phyloP scores from a whole-genome alignment of 1,284 basidiomycete species.

The Sporisorium reilianum region DNA sequence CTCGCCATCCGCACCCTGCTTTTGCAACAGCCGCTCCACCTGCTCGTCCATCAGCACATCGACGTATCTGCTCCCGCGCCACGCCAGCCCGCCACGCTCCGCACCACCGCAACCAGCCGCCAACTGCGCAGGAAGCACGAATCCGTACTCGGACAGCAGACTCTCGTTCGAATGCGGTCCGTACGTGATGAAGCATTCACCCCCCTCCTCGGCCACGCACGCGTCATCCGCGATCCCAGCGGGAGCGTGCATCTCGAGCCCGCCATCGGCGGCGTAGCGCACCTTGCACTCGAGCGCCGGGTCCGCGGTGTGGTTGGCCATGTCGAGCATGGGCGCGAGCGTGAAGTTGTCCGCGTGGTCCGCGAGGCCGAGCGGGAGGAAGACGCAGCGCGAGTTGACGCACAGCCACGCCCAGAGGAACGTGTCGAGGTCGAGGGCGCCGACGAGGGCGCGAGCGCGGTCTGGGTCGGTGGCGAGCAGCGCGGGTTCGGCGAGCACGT shows the following conservation, averaged over 20 bases:
- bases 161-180: slow-evolving; percentile 61
- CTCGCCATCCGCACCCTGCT: slow-evolving; percentile 33
- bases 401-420: slow-evolving; percentile 63
- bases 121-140: slow-evolving; percentile 39
- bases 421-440: slow-evolving; percentile 5
- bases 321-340: slow-evolving; percentile 64
- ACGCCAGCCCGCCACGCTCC: slow-evolving; percentile 6
- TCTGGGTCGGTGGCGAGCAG: slow-evolving; percentile 10
- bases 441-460: slow-evolving; percentile 12
- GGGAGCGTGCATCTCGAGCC: slow-evolving; percentile 55
- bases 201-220: slow-evolving; percentile 20
- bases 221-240: background rate
- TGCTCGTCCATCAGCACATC: slow-evolving; percentile 54
- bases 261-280: slow-evolving; percentile 33
- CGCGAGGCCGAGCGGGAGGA: slow-evolving; percentile 49
- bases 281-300: slow-evolving; percentile 52
- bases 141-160: slow-evolving; percentile 63
- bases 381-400: slow-evolving; percentile 65
- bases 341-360: slow-evolving; percentile 65
- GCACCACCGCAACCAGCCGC: background rate
- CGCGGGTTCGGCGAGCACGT: slow-evolving; percentile 24
- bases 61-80: slow-evolving; percentile 53
- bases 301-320: slow-evolving; percentile 65
- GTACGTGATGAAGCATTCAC: slow-evolving; percentile 64
- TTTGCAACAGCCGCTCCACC: slow-evolving; percentile 27